Evolutionary conservation across 2,329 filamentous ascomycete species (phyloP).

Genomic region (Ceratocystis ficicola): DNA sequence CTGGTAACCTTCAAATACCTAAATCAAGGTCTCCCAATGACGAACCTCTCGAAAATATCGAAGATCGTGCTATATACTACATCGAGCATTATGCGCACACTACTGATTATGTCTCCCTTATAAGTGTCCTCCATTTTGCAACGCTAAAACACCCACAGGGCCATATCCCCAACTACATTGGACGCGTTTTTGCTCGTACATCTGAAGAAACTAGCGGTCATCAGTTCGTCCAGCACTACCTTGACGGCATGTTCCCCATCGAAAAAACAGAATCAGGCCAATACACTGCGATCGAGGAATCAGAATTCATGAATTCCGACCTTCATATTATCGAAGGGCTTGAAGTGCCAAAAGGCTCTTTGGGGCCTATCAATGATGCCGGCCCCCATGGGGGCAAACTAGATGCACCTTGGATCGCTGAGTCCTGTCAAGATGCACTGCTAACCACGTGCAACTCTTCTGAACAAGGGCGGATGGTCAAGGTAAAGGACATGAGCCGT

Average conservation of each 20-base stretch:
- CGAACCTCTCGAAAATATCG: slow-evolving; percentile 7
- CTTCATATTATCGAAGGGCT: slow-evolving; percentile 37
- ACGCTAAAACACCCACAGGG: slow-evolving; percentile 33
- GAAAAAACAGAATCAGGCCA: slow-evolving; percentile 34
- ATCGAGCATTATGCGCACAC: slow-evolving; percentile 73
- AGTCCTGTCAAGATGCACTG: background rate
- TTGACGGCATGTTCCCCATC: slow-evolving; percentile 50
- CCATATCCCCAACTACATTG: slow-evolving; percentile 48
- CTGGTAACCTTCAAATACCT: background rate
- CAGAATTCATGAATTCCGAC: slow-evolving; percentile 50
- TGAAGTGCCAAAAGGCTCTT: slow-evolving; percentile 24
- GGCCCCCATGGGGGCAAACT: slow-evolving; percentile 31
- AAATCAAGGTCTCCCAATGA: background rate
- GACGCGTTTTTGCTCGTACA: slow-evolving; percentile 45
- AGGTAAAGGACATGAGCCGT: slow-evolving; percentile 49
- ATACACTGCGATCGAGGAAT: slow-evolving; percentile 36
- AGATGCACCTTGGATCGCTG: slow-evolving; percentile 23
- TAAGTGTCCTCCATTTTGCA: slow-evolving; percentile 60
- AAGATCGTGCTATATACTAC: slow-evolving; percentile 47
- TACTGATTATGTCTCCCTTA: slow-evolving; percentile 60
- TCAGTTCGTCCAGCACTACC: slow-evolving; percentile 49
- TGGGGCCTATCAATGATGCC: slow-evolving; percentile 24
- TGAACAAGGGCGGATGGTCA: slow-evolving; percentile 28
- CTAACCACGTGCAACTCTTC: slow-evolving; percentile 10
- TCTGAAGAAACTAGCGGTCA: slow-evolving; percentile 41